Percentiles rank a stretch among this genome's conserved stretches.
Evolutionary conservation across 495 filamentous ascomycete species (phyloP).

Genomic region (Sporormia fimetaria): DNA sequence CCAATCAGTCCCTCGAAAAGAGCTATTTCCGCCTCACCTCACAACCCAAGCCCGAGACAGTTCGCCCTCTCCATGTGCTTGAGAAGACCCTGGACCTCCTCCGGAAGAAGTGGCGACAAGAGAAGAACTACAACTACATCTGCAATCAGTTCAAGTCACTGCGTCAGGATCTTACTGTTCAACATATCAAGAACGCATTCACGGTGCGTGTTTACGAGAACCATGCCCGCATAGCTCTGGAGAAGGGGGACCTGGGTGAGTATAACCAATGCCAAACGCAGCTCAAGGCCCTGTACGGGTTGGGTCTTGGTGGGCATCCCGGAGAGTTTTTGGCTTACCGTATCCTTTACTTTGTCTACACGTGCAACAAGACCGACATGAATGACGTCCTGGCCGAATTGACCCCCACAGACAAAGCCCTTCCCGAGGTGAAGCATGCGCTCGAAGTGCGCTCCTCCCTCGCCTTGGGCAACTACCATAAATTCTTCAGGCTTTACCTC

Average conservation of each 20-base stretch:
- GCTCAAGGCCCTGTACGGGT: slow-evolving; percentile 76
- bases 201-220: slow-evolving; percentile 94
- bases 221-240: slow-evolving; percentile 92
- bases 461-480: slow-evolving; percentile 91
- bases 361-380: slow-evolving; percentile 94
- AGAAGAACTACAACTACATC: slow-evolving; percentile 91
- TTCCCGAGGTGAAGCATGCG: slow-evolving; percentile 77
- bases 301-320: slow-evolving; percentile 77
- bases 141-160: slow-evolving; percentile 99
- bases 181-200: slow-evolving; percentile 91
- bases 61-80: slow-evolving; percentile 74
- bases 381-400: slow-evolving; percentile 96
- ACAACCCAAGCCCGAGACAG: slow-evolving; percentile 70
- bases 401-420: slow-evolving; percentile 87
- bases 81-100: slow-evolving; percentile 74
- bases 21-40: slow-evolving; percentile 87
- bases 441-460: slow-evolving; percentile 81
- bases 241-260: slow-evolving; percentile 99
- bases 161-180: slow-evolving; percentile 94
- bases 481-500: slow-evolving; percentile 88
- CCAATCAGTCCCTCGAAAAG: slow-evolving; percentile 80
- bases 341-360: slow-evolving; percentile 99
- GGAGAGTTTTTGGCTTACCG: slow-evolving; percentile 98
- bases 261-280: slow-evolving; percentile 99
- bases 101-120: slow-evolving; percentile 87